These are phyloP conservation scores for Herpetomonas tarakana DNA, from an alignment of 208 protist genomes.

Conservation along the genomic window DNA sequence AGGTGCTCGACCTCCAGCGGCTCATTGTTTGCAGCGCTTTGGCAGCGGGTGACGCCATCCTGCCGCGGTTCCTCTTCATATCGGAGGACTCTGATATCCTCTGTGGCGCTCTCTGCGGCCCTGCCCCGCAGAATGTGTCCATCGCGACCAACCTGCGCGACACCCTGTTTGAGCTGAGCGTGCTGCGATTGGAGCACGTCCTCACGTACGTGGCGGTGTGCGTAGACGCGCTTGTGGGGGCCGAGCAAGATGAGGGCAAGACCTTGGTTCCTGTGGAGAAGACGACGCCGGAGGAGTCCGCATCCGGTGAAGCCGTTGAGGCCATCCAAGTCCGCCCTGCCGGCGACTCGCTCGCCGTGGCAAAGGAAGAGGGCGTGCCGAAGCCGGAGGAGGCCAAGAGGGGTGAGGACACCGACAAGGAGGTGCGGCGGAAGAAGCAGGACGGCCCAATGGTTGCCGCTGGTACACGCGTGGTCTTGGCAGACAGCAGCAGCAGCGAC, in stretches of 20 bases:
- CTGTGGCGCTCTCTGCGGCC: conserved; percentile 78
- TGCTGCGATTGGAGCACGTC: conserved; percentile 68
- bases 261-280: conserved; percentile 1
- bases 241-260: conserved; percentile 18
- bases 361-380: conserved; percentile 7
- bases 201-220: conserved; percentile 71
- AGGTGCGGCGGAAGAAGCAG: conserved; percentile 61
- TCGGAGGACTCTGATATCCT: conserved; percentile 88
- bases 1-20: conserved; percentile 79
- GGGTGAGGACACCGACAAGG: conserved; percentile 14
- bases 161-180: conserved; percentile 65
- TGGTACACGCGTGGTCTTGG: conserved; percentile 47
- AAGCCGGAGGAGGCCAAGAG: conserved; percentile 8
- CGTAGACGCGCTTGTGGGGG: conserved; percentile 48
- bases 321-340: not conserved
- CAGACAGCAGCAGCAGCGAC: conserved; percentile 61
- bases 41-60: conserved; percentile 4
- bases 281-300: conserved; percentile 7
- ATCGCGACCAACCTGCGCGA: conserved; percentile 81
- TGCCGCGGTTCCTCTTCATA: conserved; percentile 76
- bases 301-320: not conserved
- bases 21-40: conserved; percentile 34
- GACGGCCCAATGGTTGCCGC: conserved; percentile 81
- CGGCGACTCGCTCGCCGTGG: not conserved
- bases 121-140: conserved; percentile 54